Evolutionary conservation across 2,329 filamentous ascomycete species (phyloP), one percentile per base, ranked within the genome.

Genomic region (Thermoascus crustaceus): DNA sequence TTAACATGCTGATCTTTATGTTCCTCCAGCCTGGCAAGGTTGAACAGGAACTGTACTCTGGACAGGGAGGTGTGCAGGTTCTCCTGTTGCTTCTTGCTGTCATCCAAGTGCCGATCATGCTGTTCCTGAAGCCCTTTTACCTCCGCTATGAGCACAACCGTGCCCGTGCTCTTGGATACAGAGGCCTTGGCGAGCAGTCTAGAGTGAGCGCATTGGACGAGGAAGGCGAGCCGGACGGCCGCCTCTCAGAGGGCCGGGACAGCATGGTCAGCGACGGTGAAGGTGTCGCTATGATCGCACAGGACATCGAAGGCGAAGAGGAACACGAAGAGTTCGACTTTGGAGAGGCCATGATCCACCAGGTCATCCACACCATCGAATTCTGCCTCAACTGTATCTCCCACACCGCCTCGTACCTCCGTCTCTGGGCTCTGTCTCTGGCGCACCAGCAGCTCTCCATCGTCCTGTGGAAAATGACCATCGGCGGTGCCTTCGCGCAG

Each of bases 1-100:
- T 98, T 43, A 98, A 98, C 74, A 96, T 96, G 89, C 72, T 98
- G 54, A 98, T 98, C 55, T 95, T 95, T 75, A 98, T 98, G 93
- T 98, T 98, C 71, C 67, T 98, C 48, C 78, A 81, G 45, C 91
- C 91, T 3, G 87, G 87, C 34, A 83, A 63, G 0, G 66, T 82
- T 17, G 55, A 61, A 18, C 76, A 85, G 42, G 73, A 73, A 33
- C 72, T 98, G 4, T 98, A 94, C 59, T 58, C 68, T 14, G 85
- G 85, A 26, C 91, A 98, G 61, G 75, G 70, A 9, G 59, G 58
- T 2, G 73, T 98, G 0, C 91, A 98, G 61, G 67, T 85, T 8
- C 59, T 84, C 35, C 68, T 98, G 22, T 67, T 98, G 14, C 72
- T 94, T 18, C 62, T 96, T 44, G 93, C 91, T 3, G 71, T 96